Conservation (phyloP, 257 asterid species). For the Fraxinus americana region DNA sequence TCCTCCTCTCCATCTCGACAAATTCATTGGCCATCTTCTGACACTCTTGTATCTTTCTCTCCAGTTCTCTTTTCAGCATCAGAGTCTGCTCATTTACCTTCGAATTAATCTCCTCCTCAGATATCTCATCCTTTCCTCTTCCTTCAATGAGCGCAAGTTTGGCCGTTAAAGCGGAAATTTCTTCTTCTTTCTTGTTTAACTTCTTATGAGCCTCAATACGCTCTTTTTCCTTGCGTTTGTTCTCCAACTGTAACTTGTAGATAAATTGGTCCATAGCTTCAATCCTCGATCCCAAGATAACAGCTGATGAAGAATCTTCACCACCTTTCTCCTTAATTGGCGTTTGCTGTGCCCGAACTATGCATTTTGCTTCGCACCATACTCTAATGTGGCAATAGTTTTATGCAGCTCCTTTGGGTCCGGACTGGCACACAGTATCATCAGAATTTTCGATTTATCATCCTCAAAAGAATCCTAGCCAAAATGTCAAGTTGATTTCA, state of each 20-base stretch:
- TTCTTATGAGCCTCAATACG: conserved; percentile 62
- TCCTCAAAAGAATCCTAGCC: conserved; percentile 93
- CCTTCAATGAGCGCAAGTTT: conserved; percentile 53
- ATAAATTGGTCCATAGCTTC: conserved; percentile 86
- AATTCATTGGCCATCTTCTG: conserved; percentile 62
- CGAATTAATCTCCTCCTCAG: conserved; percentile 59
- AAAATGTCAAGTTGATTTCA: conserved; percentile 16
- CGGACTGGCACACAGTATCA: conserved; percentile 94
- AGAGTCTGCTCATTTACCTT: conserved; percentile 57
- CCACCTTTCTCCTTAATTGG: conserved; percentile 69
- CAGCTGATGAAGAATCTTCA: conserved; percentile 76
- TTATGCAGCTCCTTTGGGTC: conserved; percentile 92
- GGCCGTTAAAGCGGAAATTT: conserved; percentile 55
- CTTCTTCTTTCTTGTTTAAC: conserved; percentile 67
- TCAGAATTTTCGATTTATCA: conserved; percentile 82
- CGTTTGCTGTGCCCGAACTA: conserved; percentile 78
- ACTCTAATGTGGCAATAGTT: conserved; percentile 86
- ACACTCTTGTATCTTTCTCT: conserved; percentile 63
- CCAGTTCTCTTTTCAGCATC: conserved; percentile 51
- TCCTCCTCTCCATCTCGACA: conserved; percentile 70
- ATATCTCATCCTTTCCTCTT: conserved; percentile 30
- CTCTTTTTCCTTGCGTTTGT: conserved; percentile 66
- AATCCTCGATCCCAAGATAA: conserved; percentile 69
- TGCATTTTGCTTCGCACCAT: conserved; percentile 96
- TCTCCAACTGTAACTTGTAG: conserved; percentile 73